Evolutionary conservation across 495 filamentous ascomycete species (phyloP).

Genomic region (Aspergillus avenaceus): DNA sequence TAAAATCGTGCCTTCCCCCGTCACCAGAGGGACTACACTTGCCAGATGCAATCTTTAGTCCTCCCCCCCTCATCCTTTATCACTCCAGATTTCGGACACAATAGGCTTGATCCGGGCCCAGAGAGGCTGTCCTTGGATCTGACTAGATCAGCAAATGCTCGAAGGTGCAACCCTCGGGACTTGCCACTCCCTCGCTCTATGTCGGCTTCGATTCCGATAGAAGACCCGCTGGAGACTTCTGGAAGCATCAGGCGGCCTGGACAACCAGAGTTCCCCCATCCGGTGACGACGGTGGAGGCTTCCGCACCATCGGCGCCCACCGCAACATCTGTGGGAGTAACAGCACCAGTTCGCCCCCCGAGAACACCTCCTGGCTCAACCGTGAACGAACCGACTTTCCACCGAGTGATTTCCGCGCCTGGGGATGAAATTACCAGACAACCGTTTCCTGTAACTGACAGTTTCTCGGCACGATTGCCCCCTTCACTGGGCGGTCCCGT

Average conservation of each 20-base stretch:
- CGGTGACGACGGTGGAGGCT: conserved; percentile 28
- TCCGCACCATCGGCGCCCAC: conserved; percentile 28
- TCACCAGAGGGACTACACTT: conserved; percentile 13
- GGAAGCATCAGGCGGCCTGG: conserved; percentile 51
- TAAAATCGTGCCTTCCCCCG: conserved; percentile 18
- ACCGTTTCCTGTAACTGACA: conserved; percentile 15
- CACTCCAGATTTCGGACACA: conserved; percentile 38
- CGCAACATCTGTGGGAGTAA: conserved; percentile 15
- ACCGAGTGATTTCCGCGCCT: conserved; percentile 8
- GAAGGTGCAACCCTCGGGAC: conserved; percentile 63
- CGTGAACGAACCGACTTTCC: conserved; percentile 10
- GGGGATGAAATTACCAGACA: conserved; percentile 16
- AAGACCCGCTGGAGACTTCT: conserved; percentile 57
- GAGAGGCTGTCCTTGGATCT: conserved; percentile 67
- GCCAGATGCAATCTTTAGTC: conserved; percentile 48
- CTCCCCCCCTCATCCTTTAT: conserved; percentile 43
- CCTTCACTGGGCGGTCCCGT: conserved; percentile 22
- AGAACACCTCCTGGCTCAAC: conserved; percentile 19
- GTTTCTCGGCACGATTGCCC: conserved; percentile 31
- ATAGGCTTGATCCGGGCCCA: conserved; percentile 49
- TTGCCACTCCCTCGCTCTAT: conserved; percentile 74
- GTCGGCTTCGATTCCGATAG: conserved; percentile 70
- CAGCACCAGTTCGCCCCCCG: conserved; percentile 25
- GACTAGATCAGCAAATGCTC: conserved; percentile 63
- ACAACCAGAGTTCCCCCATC: conserved; percentile 35